Percentiles rank a stretch among this genome's conserved stretches.
phyloP scores from a whole-genome alignment of 2,329 filamentous ascomycete species.

The Thielaviopsis populi region DNA sequence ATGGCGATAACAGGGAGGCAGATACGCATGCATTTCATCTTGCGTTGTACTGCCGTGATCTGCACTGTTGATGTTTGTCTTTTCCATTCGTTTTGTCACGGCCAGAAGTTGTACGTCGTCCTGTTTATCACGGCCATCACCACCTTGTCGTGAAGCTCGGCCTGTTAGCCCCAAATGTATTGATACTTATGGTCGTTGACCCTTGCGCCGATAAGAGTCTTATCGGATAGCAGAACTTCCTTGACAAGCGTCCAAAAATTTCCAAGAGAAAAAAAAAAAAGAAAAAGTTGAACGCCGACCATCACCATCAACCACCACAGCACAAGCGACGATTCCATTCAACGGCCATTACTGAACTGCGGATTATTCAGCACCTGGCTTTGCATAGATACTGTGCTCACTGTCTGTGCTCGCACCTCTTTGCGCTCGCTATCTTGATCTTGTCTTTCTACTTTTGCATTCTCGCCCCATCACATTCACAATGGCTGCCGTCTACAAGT shows the following conservation, averaged over 20 bases:
- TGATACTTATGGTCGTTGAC: slow-evolving; percentile 9
- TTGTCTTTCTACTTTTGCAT: neutral
- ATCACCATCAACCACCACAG: neutral
- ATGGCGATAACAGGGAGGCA: neutral
- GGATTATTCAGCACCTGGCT: neutral
- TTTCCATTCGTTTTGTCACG: neutral
- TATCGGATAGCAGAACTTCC: slow-evolving; percentile 12
- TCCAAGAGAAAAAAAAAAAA: slow-evolving; percentile 16
- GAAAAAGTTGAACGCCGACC: slow-evolving; percentile 11
- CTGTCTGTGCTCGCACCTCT: slow-evolving; percentile 15
- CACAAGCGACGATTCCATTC: neutral
- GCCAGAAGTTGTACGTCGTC: neutral
- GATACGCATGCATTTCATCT: neutral
- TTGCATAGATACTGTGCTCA: neutral
- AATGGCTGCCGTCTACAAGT: slow-evolving; percentile 65
- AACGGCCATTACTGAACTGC: neutral
- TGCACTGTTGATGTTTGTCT: neutral
- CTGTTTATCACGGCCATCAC: neutral
- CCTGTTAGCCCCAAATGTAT: neutral
- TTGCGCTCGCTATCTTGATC: neutral
- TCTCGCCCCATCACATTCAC: slow-evolving; percentile 9
- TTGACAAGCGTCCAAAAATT: slow-evolving; percentile 16
- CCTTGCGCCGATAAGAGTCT: slow-evolving; percentile 13
- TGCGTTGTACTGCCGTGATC: neutral
- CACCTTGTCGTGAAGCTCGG: neutral